Base-by-base conservation (phyloP, 2,329 filamentous ascomycete genomes). In the Aspergillus melleus region DNA sequence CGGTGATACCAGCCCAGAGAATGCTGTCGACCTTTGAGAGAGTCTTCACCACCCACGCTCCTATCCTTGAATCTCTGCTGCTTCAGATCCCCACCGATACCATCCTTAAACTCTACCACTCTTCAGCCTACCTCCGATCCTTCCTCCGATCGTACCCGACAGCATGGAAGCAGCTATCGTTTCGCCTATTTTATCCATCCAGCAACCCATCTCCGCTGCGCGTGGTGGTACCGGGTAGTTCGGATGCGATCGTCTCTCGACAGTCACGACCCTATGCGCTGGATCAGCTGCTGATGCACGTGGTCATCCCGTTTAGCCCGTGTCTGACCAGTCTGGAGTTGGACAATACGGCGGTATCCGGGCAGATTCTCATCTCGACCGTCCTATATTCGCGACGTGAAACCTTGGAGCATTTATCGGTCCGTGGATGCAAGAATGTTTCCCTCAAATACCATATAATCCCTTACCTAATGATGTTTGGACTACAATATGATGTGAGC, bases 381-480 rank as follows among this genome's bases (percentile, higher is more conserved):
- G 83, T 87, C 19, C 74, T 87, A 54, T 78, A 83, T 61, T 78
- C 81, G 46, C 80, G 83, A 30, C 79, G 82, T 58, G 79, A 81
- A 57, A 85, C 82, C 0, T 74, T 87, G 50, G 79, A 84, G 67
- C 84, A 87, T 67, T 77, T 87, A 49, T 86, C 84, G 1, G 83
- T 87, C 52, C 82, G 85, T 22, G 85, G 85, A 20, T 87, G 85
- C 77, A 86, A 87, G 73, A 86, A 87, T 69, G 85, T 87, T 42
- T 86, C 84, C 12, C 80, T 87, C 64, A 87, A 87, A 68, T 87
- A 87, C 68, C 84, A 87, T 67, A 84, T 87, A 61, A 83, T 86
- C 55, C 85, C 85, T 2, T 86, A 85, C 64, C 77, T 83, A 52
- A 79, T 76, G 49, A 77, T 81, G 76, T 79, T 79, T 58, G 77